Evolutionary conservation across 2,329 filamentous ascomycete species (phyloP), one percentile per base, ranked within the genome.

Genomic region (Cladorrhinum sp.): DNA sequence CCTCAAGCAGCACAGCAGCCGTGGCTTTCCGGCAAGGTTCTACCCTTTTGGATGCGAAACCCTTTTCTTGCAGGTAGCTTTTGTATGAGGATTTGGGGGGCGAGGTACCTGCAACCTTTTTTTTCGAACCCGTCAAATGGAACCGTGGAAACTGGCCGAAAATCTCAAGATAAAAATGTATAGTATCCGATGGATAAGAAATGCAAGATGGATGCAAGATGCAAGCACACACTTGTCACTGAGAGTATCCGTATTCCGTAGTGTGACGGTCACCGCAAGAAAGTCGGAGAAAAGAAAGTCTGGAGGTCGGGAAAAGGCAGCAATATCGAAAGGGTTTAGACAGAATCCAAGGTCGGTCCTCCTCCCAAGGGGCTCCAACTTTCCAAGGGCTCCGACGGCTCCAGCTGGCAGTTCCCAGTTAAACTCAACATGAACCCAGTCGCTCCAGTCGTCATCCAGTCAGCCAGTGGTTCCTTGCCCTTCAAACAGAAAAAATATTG

Each of bases 251-350:
- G 27, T 12, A 32, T 6, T 41, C 7, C 10, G 6, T 16, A 18
- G 3, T 45, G 16, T 45, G 41, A 22, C 16, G 18, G 41, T 45
- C 41, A 22, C 18, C 18, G 50, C 53, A 41, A 53, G 53, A 53
- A 53, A 36, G 48, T 57, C 25, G 23, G 51, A 41, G 38, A n/a
- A 50, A 29, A 56, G 48, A 61, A 64, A 63, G 58, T 56, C 55
- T 55, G 51, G 57, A 57, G 62, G 59, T 60, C 51, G 58, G 64
- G 58, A 54, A 57, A 36, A 45, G 60, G 56, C 58, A 52, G n/a
- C 61, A 62, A 62, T 51, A 65, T 66, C 66, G 62, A 64, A 67
- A 67, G 63, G 65, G 67, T 67, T 68, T 67, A 68, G 65, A 64
- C 41, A 12, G 16, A 32, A 32, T n/a, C n/a, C n/a, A n/a, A n/a